Conservation (phyloP, 2,329 filamentous ascomycete genomes). For the Leptographium flavum region DNA sequence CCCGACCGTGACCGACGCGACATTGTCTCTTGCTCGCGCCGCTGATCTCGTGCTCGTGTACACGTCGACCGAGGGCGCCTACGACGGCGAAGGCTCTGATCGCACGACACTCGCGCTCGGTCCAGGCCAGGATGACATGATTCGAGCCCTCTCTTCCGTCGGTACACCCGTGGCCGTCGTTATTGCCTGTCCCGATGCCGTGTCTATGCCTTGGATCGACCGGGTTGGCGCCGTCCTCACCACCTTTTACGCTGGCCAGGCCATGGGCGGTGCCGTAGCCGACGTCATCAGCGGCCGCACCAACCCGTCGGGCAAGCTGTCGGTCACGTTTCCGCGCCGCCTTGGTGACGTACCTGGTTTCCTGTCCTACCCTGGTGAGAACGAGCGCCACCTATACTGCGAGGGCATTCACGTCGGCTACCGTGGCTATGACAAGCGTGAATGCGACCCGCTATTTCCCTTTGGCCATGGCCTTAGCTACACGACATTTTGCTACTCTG, state of each 20-base stretch:
- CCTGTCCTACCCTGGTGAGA: conserved; percentile 56
- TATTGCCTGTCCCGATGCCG: conserved; percentile 51
- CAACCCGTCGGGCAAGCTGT: conserved; percentile 55
- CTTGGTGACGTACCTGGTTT: conserved; percentile 61
- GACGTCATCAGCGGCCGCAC: conserved; percentile 49
- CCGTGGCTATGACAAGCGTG: conserved; percentile 59
- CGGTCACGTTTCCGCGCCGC: conserved; percentile 50
- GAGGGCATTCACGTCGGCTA: conserved; percentile 74
- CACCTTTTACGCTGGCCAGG: conserved; percentile 56
- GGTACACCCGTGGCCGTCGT: conserved; percentile 54
- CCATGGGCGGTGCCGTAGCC: conserved; percentile 52
- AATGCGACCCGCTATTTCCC: conserved; percentile 52
- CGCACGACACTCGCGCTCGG: conserved; percentile 44
- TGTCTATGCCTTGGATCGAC: conserved; percentile 57
- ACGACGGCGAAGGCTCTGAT: conserved; percentile 54
- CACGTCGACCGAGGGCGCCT: conserved; percentile 61
- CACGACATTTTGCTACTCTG: conserved; percentile 44
- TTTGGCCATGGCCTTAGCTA: conserved; percentile 74
- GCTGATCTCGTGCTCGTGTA: conserved; percentile 51
- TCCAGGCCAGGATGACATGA: conserved; percentile 45
- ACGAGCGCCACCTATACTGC: conserved; percentile 40
- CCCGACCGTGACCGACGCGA: conserved; percentile 32
- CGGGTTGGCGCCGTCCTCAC: conserved; percentile 53
- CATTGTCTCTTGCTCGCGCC: neutral
- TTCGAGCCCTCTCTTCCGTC: conserved; percentile 44